A percentile compares a stretch with the other conserved stretches of the same genome.
Evolutionary conservation across 805 yeast genomes (phyloP).

Genomic region (Wickerhamomyces tratensis): DNA sequence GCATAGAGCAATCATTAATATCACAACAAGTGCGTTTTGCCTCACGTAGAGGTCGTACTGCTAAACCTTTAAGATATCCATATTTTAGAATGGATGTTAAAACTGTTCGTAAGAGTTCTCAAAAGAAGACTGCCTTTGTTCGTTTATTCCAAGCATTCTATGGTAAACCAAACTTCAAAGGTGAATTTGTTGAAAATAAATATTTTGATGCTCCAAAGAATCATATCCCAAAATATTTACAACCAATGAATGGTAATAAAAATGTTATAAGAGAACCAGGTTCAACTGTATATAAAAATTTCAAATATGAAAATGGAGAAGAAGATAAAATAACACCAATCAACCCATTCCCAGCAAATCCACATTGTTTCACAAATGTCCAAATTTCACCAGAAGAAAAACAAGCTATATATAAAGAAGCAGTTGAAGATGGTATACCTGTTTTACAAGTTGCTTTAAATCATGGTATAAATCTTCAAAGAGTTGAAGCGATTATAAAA

Average conservation of each 20-base stretch:
- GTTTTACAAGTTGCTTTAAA: conserved; percentile 69
- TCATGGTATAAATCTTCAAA: conserved; percentile 72
- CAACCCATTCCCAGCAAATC: conserved; percentile 73
- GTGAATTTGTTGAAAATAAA: conserved; percentile 71
- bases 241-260: conserved; percentile 35
- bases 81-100: conserved; percentile 35
- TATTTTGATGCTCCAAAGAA: conserved; percentile 58
- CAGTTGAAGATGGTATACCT: conserved; percentile 40
- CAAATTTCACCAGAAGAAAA: conserved; percentile 52
- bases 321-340: conserved; percentile 3
- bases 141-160: conserved; percentile 62
- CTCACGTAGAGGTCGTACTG: conserved; percentile 30
- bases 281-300: conserved; percentile 16
- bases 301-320: conserved; percentile 6
- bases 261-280: conserved; percentile 26
- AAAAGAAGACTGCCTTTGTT: conserved; percentile 43
- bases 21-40: conserved; percentile 32
- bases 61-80: conserved; percentile 36
- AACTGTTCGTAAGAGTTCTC: conserved; percentile 27
- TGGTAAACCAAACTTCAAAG: conserved; percentile 78
- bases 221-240: conserved; percentile 66
- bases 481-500: conserved; percentile 81
- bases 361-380: conserved; percentile 56
- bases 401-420: conserved; percentile 46
- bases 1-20: not conserved